Percentiles rank a stretch among this genome's conserved stretches.
These are phyloP conservation scores for Arthrobotrys sphaeroides DNA, from an alignment of 2,329 filamentous ascomycete species.

Conservation along the genomic window DNA sequence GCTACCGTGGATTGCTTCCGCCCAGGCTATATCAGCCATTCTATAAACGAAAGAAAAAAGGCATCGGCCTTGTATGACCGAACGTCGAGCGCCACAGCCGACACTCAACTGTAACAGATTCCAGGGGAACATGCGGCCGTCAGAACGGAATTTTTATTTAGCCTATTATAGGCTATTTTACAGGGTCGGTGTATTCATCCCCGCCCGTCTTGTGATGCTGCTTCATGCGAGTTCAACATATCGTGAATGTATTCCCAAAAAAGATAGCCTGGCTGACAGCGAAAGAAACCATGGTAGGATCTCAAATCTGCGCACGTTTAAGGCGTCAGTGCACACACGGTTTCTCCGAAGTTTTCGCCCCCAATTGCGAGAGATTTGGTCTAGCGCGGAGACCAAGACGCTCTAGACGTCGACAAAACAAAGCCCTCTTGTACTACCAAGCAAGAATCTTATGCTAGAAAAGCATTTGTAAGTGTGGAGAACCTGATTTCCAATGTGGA, in stretches of 20 bases:
- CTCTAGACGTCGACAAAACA: neutral
- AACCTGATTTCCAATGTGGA: neutral
- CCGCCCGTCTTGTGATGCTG: constrained; percentile 21
- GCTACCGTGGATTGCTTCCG: constrained; percentile 27
- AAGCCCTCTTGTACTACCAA: neutral
- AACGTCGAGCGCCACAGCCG: constrained; percentile 54
- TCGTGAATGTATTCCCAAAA: too few species aligned
- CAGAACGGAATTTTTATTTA: constrained; percentile 37
- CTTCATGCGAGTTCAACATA: too few species aligned
- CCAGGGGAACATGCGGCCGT: neutral
- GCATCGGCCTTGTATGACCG: constrained; percentile 6
- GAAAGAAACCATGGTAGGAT: neutral
- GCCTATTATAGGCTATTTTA: constrained; percentile 44
- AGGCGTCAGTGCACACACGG: neutral
- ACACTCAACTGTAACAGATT: neutral
- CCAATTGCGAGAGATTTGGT: neutral
- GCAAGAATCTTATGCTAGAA: neutral
- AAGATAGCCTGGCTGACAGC: neutral
- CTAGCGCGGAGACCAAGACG: neutral
- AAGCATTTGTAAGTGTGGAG: neutral
- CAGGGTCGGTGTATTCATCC: constrained; percentile 34
- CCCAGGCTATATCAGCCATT: constrained; percentile 34
- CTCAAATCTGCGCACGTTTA: neutral
- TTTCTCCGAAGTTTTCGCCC: constrained; percentile 36
- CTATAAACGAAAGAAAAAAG: neutral